Evolutionary conservation across 1,139 yeast species (phyloP).

Genomic region (Pneumocystis sp.): DNA sequence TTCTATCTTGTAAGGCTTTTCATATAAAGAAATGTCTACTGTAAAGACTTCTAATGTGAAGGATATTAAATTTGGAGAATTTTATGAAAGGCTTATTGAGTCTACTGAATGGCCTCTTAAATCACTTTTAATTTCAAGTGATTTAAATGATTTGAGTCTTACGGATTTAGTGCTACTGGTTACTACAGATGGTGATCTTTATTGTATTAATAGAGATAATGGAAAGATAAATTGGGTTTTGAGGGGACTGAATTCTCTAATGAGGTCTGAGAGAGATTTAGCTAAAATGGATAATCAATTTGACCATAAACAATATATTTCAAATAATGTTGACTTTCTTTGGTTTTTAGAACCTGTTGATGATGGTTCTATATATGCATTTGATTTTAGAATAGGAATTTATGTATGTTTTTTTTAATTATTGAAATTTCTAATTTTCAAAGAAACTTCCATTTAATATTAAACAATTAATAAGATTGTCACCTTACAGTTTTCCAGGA

Average conservation of each 20-base stretch:
- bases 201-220: constrained; percentile 61
- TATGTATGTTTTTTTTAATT: not conserved
- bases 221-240: constrained; percentile 74
- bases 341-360: constrained; percentile 90
- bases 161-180: constrained; percentile 54
- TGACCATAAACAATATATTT: constrained; percentile 17
- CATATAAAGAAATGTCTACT: not conserved
- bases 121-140: not conserved
- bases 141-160: constrained; percentile 39
- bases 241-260: constrained; percentile 30
- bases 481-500: constrained; percentile 60
- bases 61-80: not conserved
- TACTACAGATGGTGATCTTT: constrained; percentile 78
- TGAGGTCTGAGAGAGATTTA: constrained; percentile 22
- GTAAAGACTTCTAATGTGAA: not conserved
- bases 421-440: constrained; percentile 20
- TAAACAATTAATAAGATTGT: constrained; percentile 58
- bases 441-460: constrained; percentile 73
- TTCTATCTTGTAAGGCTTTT: not conserved
- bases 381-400: constrained; percentile 55
- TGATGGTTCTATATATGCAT: constrained; percentile 76
- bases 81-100: not conserved
- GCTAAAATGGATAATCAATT: constrained; percentile 13
- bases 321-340: constrained; percentile 25
- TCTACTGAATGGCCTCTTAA: not conserved